Base-by-base conservation (phyloP, 225 moss, liverwort and hornwort genomes). In the Bryoerythrophyllum caledonicum region DNA sequence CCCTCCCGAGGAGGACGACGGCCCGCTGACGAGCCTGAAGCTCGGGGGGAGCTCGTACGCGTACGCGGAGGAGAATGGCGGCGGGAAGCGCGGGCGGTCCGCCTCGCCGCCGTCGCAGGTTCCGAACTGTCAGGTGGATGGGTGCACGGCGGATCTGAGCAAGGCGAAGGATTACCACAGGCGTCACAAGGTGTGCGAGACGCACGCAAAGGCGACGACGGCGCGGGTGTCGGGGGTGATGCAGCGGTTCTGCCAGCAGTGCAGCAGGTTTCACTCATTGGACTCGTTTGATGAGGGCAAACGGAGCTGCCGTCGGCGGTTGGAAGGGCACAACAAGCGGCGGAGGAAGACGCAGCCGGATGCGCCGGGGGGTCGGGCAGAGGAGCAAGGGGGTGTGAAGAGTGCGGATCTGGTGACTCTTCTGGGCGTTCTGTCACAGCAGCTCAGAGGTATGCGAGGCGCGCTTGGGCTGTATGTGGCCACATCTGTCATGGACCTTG, bases 161-260 rank as follows among this genome's bases (percentile, higher is more conserved):
- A 76, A 79, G 56, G 94, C 95, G 2, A 99, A 95, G 82, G 99
- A 99, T 78, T 99, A 99, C 70, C 95, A 95, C 51, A 85, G 99
- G 80, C 91, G 99, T 14, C 99, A 99, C 79, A 99, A 99, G 75
- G 99, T 99, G 7, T 99, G 99, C 38, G 99, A 95, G 84, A 70
- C 52, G 86, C 99, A 95, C 67, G 85, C 99, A 10, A 99, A 99
- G 75, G 91, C 91, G n/a, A 83, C 82, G 26, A 95, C 88, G 7
- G 91, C 91, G 3, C 76, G 79, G 17, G 95, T 99, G 14, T 74
- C 79, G 40, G 88, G 86, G 20, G 72, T 78, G 74, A 88, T 89
- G 93, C 95, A 99, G 79, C 95, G 99, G 8, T 99, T 99, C 79
- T 99, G 99, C 66, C 99, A 99, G 90, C 99, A 99, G 84, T 99